Conservation (phyloP, 2,329 filamentous ascomycete genomes). For the Trichoderma koningii region DNA sequence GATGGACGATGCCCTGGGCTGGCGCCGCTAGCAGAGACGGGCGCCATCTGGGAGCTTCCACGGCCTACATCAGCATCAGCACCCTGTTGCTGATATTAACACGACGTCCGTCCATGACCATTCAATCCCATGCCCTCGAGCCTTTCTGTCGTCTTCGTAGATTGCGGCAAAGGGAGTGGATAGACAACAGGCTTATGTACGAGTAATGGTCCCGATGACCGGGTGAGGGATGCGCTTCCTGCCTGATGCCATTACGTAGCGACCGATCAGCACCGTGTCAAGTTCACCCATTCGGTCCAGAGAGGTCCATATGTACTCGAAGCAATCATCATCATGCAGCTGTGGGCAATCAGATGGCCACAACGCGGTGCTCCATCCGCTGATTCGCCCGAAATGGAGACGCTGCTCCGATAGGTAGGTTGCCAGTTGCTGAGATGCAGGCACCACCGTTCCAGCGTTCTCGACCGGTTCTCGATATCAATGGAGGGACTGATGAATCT, state of each 20-base stretch:
- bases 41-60: constrained; percentile 10
- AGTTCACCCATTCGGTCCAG: background rate
- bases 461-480: background rate
- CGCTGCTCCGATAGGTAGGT: constrained; percentile 11
- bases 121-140: background rate
- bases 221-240: background rate
- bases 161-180: constrained; percentile 15
- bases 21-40: constrained; percentile 2
- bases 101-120: background rate
- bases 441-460: background rate
- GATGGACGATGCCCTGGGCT: background rate
- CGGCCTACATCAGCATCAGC: background rate
- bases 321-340: background rate
- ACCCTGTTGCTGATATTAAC: constrained; percentile 8
- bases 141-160: background rate
- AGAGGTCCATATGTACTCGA: background rate
- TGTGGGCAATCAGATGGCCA: constrained; percentile 1
- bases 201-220: constrained; percentile 18
- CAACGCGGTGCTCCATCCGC: background rate
- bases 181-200: background rate
- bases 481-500: background rate
- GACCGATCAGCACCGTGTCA: background rate
- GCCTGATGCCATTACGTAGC: constrained; percentile 15
- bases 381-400: constrained; percentile 1
- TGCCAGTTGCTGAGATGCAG: constrained; percentile 10